A percentile compares a stretch with the other conserved stretches of the same genome.
phyloP scores from a whole-genome alignment of 305 asterid genomes.

The Coffea humblotiana region DNA sequence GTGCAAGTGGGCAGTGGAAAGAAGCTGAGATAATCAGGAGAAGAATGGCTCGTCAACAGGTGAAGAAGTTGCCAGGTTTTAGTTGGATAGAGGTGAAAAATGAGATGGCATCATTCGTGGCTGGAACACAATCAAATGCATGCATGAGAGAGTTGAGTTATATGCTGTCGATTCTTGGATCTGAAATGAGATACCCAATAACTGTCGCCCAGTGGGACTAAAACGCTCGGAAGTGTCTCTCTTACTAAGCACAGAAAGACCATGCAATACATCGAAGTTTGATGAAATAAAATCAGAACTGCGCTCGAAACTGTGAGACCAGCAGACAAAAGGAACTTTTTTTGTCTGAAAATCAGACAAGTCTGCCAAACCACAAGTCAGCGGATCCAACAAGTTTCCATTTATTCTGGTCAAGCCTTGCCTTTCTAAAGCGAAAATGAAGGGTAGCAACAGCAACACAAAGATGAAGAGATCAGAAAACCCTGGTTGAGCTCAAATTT shows the following conservation, averaged over 20 bases:
- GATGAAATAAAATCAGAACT: background rate
- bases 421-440: too few relatives aligned
- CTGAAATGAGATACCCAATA: conserved; percentile 45
- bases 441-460: too few relatives aligned
- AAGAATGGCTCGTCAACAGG: conserved; percentile 47
- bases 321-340: background rate
- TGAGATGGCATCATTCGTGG: conserved; percentile 46
- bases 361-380: too few relatives aligned
- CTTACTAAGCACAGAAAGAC: too few relatives aligned
- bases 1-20: conserved; percentile 75
- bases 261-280: background rate
- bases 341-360: too few relatives aligned
- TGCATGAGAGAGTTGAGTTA: conserved; percentile 31
- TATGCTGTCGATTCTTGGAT: conserved; percentile 39
- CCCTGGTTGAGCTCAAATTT: too few relatives aligned
- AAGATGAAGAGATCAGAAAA: too few relatives aligned
- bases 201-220: conserved; percentile 22
- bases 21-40: conserved; percentile 58
- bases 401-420: too few relatives aligned
- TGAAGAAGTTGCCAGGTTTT: conserved; percentile 66
- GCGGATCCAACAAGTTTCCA: too few relatives aligned
- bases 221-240: background rate
- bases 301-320: background rate
- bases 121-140: conserved; percentile 40
- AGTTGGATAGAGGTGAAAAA: conserved; percentile 76